phyloP scores from a whole-genome alignment of 257 asterid genomes.

The Anisodus tanguticus region DNA sequence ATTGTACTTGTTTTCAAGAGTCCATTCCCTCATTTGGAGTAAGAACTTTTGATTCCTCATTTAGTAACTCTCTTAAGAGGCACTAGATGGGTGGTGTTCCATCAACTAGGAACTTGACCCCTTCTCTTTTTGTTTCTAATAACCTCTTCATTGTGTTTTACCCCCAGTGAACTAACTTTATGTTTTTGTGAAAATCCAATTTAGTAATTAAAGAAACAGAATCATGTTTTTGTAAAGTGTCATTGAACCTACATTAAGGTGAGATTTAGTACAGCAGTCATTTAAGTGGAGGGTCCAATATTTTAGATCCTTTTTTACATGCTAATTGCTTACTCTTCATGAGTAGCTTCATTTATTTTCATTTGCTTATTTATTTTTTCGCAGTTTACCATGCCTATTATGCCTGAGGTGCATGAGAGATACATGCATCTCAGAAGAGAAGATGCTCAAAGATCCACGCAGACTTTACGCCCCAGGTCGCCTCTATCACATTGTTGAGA shows the following conservation, averaged over 20 bases:
- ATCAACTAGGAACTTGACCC: constrained; percentile 5
- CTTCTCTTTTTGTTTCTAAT: background rate
- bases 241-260: background rate
- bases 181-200: constrained; percentile 8
- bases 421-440: constrained; percentile 80
- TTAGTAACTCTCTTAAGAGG: background rate
- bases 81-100: background rate
- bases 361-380: constrained; percentile 11
- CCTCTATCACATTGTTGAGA: constrained; percentile 85
- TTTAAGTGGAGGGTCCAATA: constrained; percentile 26
- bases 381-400: constrained; percentile 80
- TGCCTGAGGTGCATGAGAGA: constrained; percentile 87
- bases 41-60: background rate
- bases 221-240: background rate
- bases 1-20: background rate
- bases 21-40: background rate
- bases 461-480: constrained; percentile 91
- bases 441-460: constrained; percentile 81
- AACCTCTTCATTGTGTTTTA: background rate
- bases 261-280: background rate
- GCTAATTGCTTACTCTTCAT: background rate
- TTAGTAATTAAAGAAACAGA: background rate
- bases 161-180: background rate
- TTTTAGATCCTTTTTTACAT: background rate
- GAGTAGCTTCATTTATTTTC: background rate